These are phyloP conservation scores for Aureobasidium melanogenum DNA, from an alignment of 2,329 filamentous ascomycete species.

Conservation along the genomic window DNA sequence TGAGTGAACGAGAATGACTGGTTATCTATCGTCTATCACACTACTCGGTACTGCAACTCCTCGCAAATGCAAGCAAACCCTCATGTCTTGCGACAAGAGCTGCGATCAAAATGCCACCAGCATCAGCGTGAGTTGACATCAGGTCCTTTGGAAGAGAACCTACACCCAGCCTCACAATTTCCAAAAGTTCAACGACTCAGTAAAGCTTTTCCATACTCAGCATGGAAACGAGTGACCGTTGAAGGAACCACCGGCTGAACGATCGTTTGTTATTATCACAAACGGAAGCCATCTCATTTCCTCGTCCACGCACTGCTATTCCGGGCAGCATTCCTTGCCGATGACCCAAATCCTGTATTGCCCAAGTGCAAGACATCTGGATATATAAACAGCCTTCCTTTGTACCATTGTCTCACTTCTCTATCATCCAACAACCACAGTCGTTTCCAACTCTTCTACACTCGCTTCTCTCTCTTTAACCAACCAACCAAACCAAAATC, in stretches of 20 bases:
- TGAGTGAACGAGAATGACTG: not conserved
- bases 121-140: not conserved
- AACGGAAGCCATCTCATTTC: slow-evolving; percentile 6
- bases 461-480: not conserved
- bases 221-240: not conserved
- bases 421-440: slow-evolving; percentile 6
- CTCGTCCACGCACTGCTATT: not conserved
- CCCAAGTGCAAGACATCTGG: not conserved
- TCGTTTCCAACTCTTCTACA: slow-evolving; percentile 1
- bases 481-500: not conserved
- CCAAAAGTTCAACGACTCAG: not conserved
- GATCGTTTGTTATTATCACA: not conserved
- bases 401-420: not conserved
- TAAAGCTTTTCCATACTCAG: slow-evolving; percentile 5
- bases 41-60: not conserved
- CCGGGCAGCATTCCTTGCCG: slow-evolving; percentile 1
- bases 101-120: not conserved
- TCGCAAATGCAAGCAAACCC: not conserved
- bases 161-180: not conserved
- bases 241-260: not conserved
- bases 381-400: slow-evolving; percentile 7
- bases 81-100: not conserved
- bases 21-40: slow-evolving; percentile 5
- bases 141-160: too few species aligned
- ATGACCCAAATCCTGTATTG: not conserved